phyloP scores from a whole-genome alignment of 2,329 filamentous ascomycete genomes.

The Zarea fungicola region DNA sequence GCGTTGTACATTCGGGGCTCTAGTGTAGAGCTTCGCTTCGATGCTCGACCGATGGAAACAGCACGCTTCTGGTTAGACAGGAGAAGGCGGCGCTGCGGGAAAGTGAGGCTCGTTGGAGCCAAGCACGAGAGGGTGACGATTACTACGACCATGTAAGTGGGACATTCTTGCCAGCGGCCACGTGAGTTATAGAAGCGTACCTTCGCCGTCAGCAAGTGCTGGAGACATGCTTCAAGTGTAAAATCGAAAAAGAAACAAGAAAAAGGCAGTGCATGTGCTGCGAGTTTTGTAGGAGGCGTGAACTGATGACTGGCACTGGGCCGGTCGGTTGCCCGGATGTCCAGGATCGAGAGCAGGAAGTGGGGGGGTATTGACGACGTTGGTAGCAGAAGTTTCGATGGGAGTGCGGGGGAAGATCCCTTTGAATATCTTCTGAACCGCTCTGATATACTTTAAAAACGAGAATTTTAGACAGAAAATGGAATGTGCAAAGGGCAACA shows the following conservation, averaged over 20 bases:
- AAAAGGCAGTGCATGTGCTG: conserved; percentile 11
- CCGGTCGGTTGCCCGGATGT: no score
- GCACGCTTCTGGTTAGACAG: conserved; percentile 26
- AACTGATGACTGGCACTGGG: no score
- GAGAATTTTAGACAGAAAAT: conserved; percentile 7
- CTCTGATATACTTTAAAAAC: no score
- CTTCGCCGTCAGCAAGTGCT: conserved; percentile 1
- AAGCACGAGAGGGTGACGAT: conserved; percentile 26
- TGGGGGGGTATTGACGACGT: no score
- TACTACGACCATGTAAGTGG: conserved; percentile 20
- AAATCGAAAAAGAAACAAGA: background rate
- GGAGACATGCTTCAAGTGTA: background rate
- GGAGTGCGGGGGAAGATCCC: no score
- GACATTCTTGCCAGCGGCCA: background rate
- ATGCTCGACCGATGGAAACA: conserved; percentile 39
- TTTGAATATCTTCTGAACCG: no score
- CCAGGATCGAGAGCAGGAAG: no score
- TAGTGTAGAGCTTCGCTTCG: conserved; percentile 31
- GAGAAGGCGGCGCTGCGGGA: conserved; percentile 25
- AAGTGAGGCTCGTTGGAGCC: conserved; percentile 19
- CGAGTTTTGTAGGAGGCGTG: no score
- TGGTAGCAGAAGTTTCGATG: no score
- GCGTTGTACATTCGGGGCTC: conserved; percentile 47
- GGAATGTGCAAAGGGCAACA: conserved; percentile 3
- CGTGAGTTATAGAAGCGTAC: background rate